Evolutionary conservation across 1,284 basidiomycete species (phyloP).

Genomic region (Coriolopsis trogii): DNA sequence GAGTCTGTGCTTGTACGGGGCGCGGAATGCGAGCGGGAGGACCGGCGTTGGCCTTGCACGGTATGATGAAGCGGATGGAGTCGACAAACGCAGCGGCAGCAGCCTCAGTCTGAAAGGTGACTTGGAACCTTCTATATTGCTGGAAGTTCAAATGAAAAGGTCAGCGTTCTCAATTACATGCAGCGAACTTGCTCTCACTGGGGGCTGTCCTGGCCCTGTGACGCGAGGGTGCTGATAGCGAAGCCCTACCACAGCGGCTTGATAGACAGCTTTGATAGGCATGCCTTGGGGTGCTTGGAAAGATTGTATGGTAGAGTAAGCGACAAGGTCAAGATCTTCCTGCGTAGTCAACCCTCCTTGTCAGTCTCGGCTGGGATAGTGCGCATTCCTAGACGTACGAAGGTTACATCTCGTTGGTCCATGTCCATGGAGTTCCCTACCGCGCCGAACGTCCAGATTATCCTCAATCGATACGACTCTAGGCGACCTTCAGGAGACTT

Average conservation of each 20-base stretch:
- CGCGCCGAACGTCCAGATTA: conserved; percentile 61
- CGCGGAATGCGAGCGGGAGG: conserved; percentile 11
- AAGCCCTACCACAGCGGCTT: conserved; percentile 70
- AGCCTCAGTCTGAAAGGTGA: conserved; percentile 57
- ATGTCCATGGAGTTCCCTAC: conserved; percentile 37
- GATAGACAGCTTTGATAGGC: conserved; percentile 76
- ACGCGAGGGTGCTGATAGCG: conserved; percentile 63
- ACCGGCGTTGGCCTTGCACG: conserved; percentile 50
- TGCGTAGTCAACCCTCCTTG: conserved; percentile 35
- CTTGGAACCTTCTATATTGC: conserved; percentile 74
- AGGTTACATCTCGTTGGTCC: conserved; percentile 57
- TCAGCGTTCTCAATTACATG: conserved; percentile 10
- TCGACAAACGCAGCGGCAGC: conserved; percentile 61
- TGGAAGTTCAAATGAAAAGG: conserved; percentile 33
- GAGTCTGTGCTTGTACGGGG: neutral
- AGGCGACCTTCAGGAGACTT: conserved; percentile 50
- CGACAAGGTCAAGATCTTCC: conserved; percentile 75
- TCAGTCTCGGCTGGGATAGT: too few species aligned
- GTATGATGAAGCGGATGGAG: conserved; percentile 65
- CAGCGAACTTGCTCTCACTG: conserved; percentile 37
- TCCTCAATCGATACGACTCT: conserved; percentile 62
- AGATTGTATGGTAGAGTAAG: conserved; percentile 52
- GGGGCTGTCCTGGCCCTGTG: conserved; percentile 37
- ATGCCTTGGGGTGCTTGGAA: conserved; percentile 48
- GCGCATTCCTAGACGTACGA: conserved; percentile 69